phyloP scores from a whole-genome alignment of 1,139 yeast species.

The Blastobotrys serpentis region DNA sequence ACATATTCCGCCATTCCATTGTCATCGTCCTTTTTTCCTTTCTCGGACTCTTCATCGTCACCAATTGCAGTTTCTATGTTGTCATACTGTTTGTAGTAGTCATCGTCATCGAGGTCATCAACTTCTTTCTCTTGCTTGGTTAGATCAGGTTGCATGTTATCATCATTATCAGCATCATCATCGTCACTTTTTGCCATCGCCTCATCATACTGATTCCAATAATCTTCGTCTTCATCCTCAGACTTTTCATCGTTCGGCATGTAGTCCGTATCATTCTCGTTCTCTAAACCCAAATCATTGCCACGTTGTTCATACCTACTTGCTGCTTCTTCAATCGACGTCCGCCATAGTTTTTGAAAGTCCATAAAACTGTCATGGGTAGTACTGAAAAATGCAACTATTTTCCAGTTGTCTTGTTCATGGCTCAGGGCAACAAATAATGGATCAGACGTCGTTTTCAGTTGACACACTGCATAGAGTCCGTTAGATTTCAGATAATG shows the following conservation, averaged over 20 bases:
- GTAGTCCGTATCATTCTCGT: neutral
- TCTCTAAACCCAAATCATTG: neutral
- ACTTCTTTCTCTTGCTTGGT: constrained; percentile 7
- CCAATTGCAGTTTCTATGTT: constrained; percentile 15
- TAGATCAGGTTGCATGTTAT: no score
- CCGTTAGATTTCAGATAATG: neutral
- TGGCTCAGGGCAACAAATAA: neutral
- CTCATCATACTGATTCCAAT: constrained; percentile 17
- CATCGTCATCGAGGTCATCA: constrained; percentile 10
- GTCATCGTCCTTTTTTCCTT: neutral
- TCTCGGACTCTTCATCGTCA: constrained; percentile 1
- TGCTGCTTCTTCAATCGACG: neutral
- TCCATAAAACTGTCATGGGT: constrained; percentile 2
- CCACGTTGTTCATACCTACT: neutral
- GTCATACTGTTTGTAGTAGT: constrained; percentile 15
- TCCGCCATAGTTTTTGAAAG: constrained; percentile 8
- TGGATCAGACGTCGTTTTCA: constrained; percentile 5
- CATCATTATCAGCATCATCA: neutral
- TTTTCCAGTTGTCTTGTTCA: constrained; percentile 14
- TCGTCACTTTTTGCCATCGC: constrained; percentile 4
- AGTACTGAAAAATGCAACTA: constrained; percentile 13
- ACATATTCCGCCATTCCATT: constrained; percentile 4
- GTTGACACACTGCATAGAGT: neutral
- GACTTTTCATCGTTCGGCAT: neutral
- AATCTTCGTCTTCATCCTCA: constrained; percentile 12